A percentile compares a stretch with the other conserved stretches of the same genome.
Evolutionary conservation across 192 early-diverging fungal species (phyloP).

Genomic region (Paraglomus brasilianum): DNA sequence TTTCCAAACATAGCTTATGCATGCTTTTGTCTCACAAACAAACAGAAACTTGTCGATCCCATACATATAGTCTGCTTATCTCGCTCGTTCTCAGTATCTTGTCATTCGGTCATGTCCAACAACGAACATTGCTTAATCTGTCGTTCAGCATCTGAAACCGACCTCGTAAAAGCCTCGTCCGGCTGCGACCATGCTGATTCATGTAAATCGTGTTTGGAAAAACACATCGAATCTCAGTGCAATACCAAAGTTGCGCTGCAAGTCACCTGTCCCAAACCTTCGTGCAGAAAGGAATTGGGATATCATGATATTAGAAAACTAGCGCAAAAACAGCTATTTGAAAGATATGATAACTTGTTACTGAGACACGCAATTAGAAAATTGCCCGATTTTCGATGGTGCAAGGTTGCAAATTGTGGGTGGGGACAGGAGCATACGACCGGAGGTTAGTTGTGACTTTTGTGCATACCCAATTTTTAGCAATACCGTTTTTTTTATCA

Average conservation of each 20-base stretch:
- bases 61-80: no score
- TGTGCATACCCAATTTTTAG: no score
- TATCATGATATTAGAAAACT: constrained; percentile 21
- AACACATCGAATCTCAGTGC: constrained; percentile 11
- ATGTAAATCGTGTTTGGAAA: background rate
- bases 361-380: constrained; percentile 6
- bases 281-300: background rate
- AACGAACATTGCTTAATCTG: no score
- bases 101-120: no score
- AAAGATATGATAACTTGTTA: constrained; percentile 6
- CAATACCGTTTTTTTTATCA: background rate
- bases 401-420: constrained; percentile 10
- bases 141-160: no score
- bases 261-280: constrained; percentile 14
- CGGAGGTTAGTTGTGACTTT: background rate
- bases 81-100: no score
- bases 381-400: constrained; percentile 27
- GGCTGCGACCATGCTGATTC: background rate
- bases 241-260: constrained; percentile 17
- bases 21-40: no score
- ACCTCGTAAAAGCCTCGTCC: background rate
- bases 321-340: constrained; percentile 1
- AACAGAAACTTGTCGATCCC: no score
- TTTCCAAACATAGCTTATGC: no score
- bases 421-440: constrained; percentile 13